phyloP scores from a whole-genome alignment of 2,329 filamentous ascomycete genomes.

The Dactylella cylindrospora region DNA sequence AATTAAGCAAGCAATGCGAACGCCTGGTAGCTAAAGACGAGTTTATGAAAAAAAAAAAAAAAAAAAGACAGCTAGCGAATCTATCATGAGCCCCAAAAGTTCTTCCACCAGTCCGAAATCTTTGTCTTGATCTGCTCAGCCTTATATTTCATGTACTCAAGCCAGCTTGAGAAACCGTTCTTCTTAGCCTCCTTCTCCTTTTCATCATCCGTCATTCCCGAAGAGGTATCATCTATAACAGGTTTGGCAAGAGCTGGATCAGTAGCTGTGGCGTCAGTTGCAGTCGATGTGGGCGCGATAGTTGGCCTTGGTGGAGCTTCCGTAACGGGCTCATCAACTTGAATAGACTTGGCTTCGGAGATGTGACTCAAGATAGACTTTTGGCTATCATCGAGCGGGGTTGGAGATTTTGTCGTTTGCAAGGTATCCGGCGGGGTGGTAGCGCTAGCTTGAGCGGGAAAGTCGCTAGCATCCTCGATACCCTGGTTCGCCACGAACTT shows the following conservation, averaged over 20 bases:
- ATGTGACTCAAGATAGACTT: constrained; percentile 40
- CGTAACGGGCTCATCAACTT: constrained; percentile 31
- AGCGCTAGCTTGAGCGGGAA: constrained; percentile 25
- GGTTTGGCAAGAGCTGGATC: constrained; percentile 14
- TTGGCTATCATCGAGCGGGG: constrained; percentile 22
- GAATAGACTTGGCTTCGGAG: constrained; percentile 37
- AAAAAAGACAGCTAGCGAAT: constrained; percentile 11
- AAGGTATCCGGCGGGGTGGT: constrained; percentile 17
- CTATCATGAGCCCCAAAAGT: constrained; percentile 43
- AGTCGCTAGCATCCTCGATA: constrained; percentile 19
- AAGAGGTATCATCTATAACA: constrained; percentile 21
- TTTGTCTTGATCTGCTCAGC: constrained; percentile 46
- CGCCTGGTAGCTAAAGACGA: neutral
- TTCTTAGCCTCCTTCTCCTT: constrained; percentile 40
- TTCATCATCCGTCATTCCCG: constrained; percentile 36
- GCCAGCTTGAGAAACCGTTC: constrained; percentile 43
- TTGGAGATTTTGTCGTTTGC: constrained; percentile 25
- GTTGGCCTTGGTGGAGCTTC: constrained; percentile 20
- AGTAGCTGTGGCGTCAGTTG: constrained; percentile 10
- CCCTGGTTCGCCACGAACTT: constrained; percentile 4
- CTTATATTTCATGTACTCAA: constrained; percentile 47
- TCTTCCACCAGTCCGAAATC: constrained; percentile 47
- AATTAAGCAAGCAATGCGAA: neutral
- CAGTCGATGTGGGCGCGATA: constrained; percentile 4
- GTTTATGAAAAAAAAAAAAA: constrained; percentile 1